Evolutionary conservation across 495 filamentous ascomycete species (phyloP).

Genomic region (Penicillium maclennaniae): DNA sequence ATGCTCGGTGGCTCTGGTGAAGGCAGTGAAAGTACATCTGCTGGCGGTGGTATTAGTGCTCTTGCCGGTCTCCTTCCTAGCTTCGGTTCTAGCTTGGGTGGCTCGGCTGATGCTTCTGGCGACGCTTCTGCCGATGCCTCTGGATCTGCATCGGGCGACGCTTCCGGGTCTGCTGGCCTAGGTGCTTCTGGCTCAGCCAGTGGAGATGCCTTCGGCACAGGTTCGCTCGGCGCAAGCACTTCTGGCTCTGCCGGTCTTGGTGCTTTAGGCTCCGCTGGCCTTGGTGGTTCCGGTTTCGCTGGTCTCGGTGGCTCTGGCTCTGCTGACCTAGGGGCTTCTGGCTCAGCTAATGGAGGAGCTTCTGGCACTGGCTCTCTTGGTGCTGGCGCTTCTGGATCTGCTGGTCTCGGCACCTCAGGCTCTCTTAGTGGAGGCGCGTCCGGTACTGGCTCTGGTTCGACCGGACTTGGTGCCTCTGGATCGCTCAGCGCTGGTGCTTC

Average conservation of each 20-base stretch:
- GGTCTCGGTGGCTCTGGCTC: background rate
- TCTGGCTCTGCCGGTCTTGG: background rate
- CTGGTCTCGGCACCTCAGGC: background rate
- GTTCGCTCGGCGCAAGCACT: background rate
- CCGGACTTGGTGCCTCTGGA: background rate
- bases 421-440: background rate
- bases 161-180: background rate
- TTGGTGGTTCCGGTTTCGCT: background rate
- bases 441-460: background rate
- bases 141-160: no score
- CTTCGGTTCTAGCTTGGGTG: background rate
- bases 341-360: no score
- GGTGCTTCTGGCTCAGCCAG: constrained; percentile 3
- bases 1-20: background rate
- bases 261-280: background rate
- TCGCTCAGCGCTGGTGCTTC: background rate
- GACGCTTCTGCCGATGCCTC: background rate
- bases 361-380: background rate
- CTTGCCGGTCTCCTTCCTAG: constrained; percentile 1
- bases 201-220: background rate
- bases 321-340: no score
- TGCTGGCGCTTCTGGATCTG: constrained; percentile 1
- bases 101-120: constrained; percentile 1
- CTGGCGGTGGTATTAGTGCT: background rate
- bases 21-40: background rate